Evolutionary conservation across 495 filamentous ascomycete species (phyloP), one percentile per base, ranked within the genome.

Genomic region (Tuber indicum): DNA sequence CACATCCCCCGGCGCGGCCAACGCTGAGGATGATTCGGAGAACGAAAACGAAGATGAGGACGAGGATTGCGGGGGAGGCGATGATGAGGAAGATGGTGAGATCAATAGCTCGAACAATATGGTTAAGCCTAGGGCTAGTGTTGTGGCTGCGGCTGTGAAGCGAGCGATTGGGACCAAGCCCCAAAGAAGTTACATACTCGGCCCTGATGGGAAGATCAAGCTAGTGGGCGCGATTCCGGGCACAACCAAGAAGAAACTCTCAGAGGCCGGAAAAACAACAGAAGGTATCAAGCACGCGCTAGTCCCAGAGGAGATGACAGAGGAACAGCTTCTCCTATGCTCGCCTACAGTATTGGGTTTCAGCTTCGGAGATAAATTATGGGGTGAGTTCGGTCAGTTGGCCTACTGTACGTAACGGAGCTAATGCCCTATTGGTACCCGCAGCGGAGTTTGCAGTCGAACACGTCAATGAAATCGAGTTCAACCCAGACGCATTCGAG

Each of bases 381-480:
- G 86, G 86, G 79, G 86, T 77, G 77, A 85, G 75, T 84, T 86
- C 73, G 82, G 77, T 32, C n/a, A 14, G 26, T 66, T 32, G 73
- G 75, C 85, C 72, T 82, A 85, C 75, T 71, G 82, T n/a, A 32
- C 58, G 32, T 32, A 17, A 32, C 26, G 26, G 26, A 66, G 26
- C 58, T 66, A 66, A 66, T 32, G 12, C 32, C 41, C 3, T 62
- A 42, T 69, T 75, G 46, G 12, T 36, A 46, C 36, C 8, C 12
- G 16, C 70, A 82, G 81, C 92, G 0, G 91, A 93, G 82, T 91
- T 94, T 78, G 88, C 88, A 49, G 87, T 93, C 71, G 89, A 88
- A 6, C 88, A 91, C 46, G 88, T 94, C 81, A 86, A 86, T 41
- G 88, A 92, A 14, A 93, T 94, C 76, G 86, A 89, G 71, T 93